A percentile compares a stretch with the other conserved stretches of the same genome.
phyloP scores from a whole-genome alignment of 2,329 filamentous ascomycete species.

The Diaporthe sp. region DNA sequence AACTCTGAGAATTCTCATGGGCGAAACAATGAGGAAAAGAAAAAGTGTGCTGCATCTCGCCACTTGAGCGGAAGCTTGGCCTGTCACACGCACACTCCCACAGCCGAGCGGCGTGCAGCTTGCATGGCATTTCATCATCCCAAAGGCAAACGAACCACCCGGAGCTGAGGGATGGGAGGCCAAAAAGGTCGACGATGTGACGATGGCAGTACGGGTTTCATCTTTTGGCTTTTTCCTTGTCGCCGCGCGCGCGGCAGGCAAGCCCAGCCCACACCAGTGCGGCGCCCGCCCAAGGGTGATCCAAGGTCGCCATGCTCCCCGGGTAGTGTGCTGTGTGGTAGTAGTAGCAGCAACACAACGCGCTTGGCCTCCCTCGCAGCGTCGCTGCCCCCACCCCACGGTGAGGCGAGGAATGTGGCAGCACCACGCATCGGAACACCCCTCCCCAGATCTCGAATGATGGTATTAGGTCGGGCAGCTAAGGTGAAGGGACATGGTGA shows the following conservation, averaged over 20 bases:
- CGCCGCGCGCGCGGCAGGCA: conserved; percentile 30
- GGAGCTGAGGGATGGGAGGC: conserved; percentile 1
- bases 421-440: conserved; percentile 23
- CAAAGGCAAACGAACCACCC: conserved; percentile 23
- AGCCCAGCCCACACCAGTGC: conserved; percentile 22
- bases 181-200: conserved; percentile 21
- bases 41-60: not conserved
- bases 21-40: not conserved
- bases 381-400: conserved; percentile 10
- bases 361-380: not conserved
- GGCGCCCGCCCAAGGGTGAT: conserved; percentile 18
- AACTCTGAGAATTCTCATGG: not conserved
- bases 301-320: conserved; percentile 26
- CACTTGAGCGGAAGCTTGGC: not conserved
- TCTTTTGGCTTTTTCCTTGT: conserved; percentile 29
- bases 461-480: conserved; percentile 17
- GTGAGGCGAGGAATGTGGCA: conserved; percentile 30
- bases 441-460: conserved; percentile 28
- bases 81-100: not conserved
- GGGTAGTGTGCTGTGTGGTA: not conserved
- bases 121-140: conserved; percentile 6
- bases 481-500: conserved; percentile 33
- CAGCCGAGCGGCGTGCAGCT: not conserved
- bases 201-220: conserved; percentile 25
- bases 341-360: not conserved